phyloP scores from a whole-genome alignment of 2,329 filamentous ascomycete genomes.

The Xylaria hypoxylon region DNA sequence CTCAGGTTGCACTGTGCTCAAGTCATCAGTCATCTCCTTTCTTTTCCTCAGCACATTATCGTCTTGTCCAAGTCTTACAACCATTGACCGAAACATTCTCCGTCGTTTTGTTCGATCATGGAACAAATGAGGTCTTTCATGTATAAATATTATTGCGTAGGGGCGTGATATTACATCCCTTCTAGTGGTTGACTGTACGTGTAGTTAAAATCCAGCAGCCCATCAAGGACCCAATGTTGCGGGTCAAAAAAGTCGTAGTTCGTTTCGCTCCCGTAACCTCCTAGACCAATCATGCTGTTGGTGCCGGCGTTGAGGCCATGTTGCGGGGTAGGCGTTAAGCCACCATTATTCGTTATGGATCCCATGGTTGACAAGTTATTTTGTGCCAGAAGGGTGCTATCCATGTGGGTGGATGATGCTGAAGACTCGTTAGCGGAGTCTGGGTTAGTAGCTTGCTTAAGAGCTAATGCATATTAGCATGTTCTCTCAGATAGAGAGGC shows the following conservation, averaged over 20 bases:
- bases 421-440: conserved; percentile 81
- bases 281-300: conserved; percentile 62
- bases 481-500: conserved; percentile 46
- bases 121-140: conserved; percentile 7
- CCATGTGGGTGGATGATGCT: conserved; percentile 73
- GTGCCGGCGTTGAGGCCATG: conserved; percentile 58
- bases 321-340: conserved; percentile 63
- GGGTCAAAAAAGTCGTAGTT: conserved; percentile 93
- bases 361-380: conserved; percentile 62
- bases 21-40: conserved; percentile 37
- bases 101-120: conserved; percentile 16
- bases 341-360: conserved; percentile 62
- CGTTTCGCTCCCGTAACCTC: conserved; percentile 69
- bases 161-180: conserved; percentile 55
- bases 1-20: conserved; percentile 36
- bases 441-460: conserved; percentile 88
- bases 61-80: conserved; percentile 36
- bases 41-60: conserved; percentile 36
- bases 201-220: conserved; percentile 83
- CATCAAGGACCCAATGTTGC: conserved; percentile 92
- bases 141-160: conserved; percentile 4
- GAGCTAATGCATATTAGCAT: conserved; percentile 64
- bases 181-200: conserved; percentile 66
- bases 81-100: conserved; percentile 20
- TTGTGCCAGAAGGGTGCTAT: conserved; percentile 67